These are phyloP conservation scores for Colletotrichum echinochloae DNA, from an alignment of 2,329 filamentous ascomycete species.

Conservation along the genomic window DNA sequence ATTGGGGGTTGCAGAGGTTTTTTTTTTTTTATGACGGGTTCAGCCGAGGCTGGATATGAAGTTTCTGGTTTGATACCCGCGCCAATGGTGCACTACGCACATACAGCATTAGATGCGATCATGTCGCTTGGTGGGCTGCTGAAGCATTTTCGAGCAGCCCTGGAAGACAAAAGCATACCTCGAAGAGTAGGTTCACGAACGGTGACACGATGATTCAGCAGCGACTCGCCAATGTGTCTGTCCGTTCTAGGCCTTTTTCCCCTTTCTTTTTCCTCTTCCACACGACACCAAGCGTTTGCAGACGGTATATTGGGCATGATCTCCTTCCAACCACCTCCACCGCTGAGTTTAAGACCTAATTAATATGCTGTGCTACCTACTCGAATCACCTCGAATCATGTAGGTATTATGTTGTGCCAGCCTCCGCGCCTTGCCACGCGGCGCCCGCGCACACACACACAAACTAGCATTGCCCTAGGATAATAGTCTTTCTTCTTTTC, in stretches of 20 bases:
- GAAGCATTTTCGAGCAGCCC: neutral
- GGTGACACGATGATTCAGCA: neutral
- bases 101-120: neutral
- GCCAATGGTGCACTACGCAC: slow-evolving; percentile 22
- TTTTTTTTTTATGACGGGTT: neutral
- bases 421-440: neutral
- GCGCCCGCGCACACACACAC: neutral
- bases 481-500: neutral
- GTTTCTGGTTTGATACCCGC: slow-evolving; percentile 35
- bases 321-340: neutral
- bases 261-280: neutral
- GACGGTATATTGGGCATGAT: neutral
- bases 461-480: neutral
- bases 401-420: neutral
- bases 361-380: neutral
- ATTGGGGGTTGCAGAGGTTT: too few species aligned
- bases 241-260: neutral
- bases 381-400: slow-evolving; percentile 1
- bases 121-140: slow-evolving; percentile 2
- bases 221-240: neutral
- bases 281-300: neutral
- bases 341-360: neutral
- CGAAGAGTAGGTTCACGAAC: neutral
- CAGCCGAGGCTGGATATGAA: slow-evolving; percentile 13
- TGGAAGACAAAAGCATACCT: neutral